Evolutionary conservation across 495 filamentous ascomycete genomes (phyloP).

Genomic region (Viridothelium virens): DNA sequence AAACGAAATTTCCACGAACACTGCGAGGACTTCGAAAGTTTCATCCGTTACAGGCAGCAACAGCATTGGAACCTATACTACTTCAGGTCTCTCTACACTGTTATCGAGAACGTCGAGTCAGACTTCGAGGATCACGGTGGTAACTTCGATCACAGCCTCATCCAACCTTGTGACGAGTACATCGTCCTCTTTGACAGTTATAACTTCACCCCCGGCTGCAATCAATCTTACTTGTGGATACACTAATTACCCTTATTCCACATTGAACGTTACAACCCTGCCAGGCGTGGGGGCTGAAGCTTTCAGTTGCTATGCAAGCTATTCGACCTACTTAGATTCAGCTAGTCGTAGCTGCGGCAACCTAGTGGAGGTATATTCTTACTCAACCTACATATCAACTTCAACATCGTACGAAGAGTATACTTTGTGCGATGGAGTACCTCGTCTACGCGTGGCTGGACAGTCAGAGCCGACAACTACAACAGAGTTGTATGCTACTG

Average conservation of each 20-base stretch:
- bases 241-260: not conserved
- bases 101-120: not conserved
- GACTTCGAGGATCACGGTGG: too few species aligned
- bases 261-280: not conserved
- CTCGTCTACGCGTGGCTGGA: not conserved
- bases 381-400: not conserved
- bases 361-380: not conserved
- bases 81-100: not conserved
- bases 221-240: not conserved
- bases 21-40: too few species aligned
- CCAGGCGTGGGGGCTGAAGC: not conserved
- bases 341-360: not conserved
- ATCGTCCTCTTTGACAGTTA: not conserved
- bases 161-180: not conserved
- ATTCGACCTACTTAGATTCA: not conserved
- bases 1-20: too few species aligned
- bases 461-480: not conserved
- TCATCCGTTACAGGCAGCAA: not conserved
- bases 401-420: not conserved
- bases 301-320: conserved; percentile 7
- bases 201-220: not conserved
- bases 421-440: conserved; percentile 8
- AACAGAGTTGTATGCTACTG: not conserved
- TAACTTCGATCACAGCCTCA: too few species aligned
- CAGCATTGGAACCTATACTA: not conserved